phyloP scores from a whole-genome alignment of 768 basidiomycete species.

The Cystobasidium ongulense region DNA sequence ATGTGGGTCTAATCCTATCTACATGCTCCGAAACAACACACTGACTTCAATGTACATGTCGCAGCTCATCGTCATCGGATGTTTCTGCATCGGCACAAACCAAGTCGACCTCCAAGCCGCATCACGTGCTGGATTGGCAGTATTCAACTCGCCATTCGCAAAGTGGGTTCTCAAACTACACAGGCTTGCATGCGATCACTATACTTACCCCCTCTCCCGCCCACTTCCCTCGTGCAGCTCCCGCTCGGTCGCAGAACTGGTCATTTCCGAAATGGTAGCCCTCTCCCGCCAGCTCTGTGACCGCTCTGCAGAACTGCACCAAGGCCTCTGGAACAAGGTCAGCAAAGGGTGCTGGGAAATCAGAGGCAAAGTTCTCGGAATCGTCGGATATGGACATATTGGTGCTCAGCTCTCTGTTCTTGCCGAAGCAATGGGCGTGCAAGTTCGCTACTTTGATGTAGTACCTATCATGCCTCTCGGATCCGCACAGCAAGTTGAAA shows the following conservation, averaged over 20 bases:
- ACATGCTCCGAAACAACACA: neutral
- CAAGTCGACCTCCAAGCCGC: conserved; percentile 86
- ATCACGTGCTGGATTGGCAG: conserved; percentile 79
- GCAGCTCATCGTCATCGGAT: conserved; percentile 89
- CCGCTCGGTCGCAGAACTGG: conserved; percentile 95
- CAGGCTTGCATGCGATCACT: too few species aligned
- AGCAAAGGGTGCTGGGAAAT: conserved; percentile 98
- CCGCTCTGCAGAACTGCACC: conserved; percentile 73
- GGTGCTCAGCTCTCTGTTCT: conserved; percentile 94
- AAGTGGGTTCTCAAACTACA: conserved; percentile 29
- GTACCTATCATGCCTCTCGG: conserved; percentile 97
- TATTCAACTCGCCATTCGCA: conserved; percentile 92
- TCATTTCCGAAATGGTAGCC: conserved; percentile 84
- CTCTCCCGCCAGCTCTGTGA: conserved; percentile 90
- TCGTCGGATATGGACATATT: conserved; percentile 97
- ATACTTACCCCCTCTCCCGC: too few species aligned
- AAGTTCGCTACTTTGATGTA: conserved; percentile 90
- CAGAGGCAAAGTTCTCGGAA: conserved; percentile 93
- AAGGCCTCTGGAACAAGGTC: conserved; percentile 96
- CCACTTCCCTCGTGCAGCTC: conserved; percentile 70
- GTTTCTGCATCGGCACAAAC: conserved; percentile 99
- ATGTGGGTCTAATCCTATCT: conserved; percentile 51
- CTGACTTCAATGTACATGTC: neutral
- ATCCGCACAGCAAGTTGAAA: conserved; percentile 79
- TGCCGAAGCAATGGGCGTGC: conserved; percentile 90